Percentiles rank a stretch among this genome's conserved stretches.
Evolutionary conservation across 2,329 filamentous ascomycete genomes (phyloP).

Genomic region (Fonsecaea nubica): DNA sequence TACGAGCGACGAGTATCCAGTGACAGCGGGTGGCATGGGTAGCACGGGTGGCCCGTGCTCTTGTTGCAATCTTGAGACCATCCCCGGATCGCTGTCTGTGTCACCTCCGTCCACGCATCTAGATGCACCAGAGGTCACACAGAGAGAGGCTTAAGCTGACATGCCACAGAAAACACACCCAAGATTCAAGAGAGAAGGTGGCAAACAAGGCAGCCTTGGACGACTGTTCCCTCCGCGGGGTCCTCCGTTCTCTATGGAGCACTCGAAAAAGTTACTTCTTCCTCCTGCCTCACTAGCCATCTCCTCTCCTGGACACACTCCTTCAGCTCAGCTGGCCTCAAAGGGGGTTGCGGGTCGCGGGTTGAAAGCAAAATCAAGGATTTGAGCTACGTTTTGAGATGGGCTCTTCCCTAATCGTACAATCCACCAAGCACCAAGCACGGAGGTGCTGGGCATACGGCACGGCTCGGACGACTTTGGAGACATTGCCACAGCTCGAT

Average conservation of each 20-base stretch:
- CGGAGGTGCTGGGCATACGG: conserved; percentile 2
- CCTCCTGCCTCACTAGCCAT: conserved; percentile 1
- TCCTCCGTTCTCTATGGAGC: background rate
- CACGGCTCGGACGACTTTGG: conserved; percentile 4
- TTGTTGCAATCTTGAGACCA: background rate
- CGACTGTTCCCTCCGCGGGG: background rate
- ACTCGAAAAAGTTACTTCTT: conserved; percentile 2
- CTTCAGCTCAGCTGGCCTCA: conserved; percentile 1
- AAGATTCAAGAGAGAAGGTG: background rate
- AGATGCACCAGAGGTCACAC: background rate
- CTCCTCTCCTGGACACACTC: conserved; percentile 6
- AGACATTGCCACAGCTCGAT: conserved; percentile 9
- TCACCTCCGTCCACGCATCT: background rate
- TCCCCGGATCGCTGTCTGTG: background rate
- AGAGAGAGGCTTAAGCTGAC: background rate
- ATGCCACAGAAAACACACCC: background rate
- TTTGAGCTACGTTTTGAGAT: background rate
- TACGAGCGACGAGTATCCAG: conserved; percentile 10
- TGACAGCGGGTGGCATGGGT: background rate
- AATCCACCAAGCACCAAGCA: background rate
- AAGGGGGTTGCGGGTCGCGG: conserved; percentile 1
- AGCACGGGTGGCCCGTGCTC: background rate
- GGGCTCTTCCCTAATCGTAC: background rate
- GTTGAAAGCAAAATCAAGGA: conserved; percentile 2
- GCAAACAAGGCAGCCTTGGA: background rate